A percentile compares a stretch with the other conserved stretches of the same genome.
phyloP scores from a whole-genome alignment of 306 rosid species.

The Castanea crenata region DNA sequence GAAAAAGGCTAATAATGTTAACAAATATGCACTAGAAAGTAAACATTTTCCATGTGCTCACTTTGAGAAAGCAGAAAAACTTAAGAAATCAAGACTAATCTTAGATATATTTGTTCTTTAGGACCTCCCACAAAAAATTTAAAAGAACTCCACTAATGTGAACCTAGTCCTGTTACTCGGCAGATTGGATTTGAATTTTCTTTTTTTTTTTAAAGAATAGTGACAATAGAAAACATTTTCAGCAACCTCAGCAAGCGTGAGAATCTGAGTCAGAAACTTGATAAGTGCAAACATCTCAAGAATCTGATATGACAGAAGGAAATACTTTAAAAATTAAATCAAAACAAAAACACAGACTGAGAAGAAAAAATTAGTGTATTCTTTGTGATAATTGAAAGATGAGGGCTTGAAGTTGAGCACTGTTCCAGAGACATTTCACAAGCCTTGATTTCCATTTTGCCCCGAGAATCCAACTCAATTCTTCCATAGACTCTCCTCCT shows the following conservation, averaged over 20 bases:
- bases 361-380: conserved; percentile 19
- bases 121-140: too few species aligned
- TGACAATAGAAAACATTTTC: neutral
- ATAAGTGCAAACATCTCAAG: too few species aligned
- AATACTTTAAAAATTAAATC: too few species aligned
- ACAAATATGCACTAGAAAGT: neutral
- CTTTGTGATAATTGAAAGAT: conserved; percentile 36
- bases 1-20: too few species aligned
- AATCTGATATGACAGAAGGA: neutral
- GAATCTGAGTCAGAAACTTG: conserved; percentile 8
- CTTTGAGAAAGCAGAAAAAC: too few species aligned
- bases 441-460: conserved; percentile 37
- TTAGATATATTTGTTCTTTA: too few species aligned
- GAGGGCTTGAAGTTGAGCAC: conserved; percentile 35
- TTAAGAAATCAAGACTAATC: too few species aligned
- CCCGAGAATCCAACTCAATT: conserved; percentile 51
- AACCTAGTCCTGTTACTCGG: too few species aligned
- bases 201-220: too few species aligned
- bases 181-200: too few species aligned
- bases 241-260: conserved; percentile 8
- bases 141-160: too few species aligned
- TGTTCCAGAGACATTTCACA: conserved; percentile 55
- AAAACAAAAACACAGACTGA: too few species aligned
- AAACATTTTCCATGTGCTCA: neutral
- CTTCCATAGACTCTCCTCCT: conserved; percentile 28